These are phyloP conservation scores for Pythium aristosporum DNA, from an alignment of 352 stramenopile genomes.

Conservation along the genomic window DNA sequence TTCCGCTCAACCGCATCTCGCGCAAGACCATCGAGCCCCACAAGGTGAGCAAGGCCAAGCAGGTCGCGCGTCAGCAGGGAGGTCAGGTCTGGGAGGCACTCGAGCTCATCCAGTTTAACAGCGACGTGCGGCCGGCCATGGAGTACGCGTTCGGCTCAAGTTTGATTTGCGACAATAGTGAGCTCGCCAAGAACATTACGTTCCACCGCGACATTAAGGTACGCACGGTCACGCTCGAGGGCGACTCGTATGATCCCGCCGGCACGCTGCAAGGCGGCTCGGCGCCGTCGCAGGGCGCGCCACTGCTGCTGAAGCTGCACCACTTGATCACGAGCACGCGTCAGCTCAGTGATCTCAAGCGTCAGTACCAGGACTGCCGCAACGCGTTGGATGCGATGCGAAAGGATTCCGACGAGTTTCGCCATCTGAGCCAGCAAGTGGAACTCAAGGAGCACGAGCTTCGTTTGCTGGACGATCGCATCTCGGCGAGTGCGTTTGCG, in stretches of 20 bases:
- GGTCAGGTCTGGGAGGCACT: conserved; percentile 92
- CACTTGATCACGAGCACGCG: conserved; percentile 72
- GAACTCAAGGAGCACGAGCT: conserved; percentile 86
- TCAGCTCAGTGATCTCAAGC: conserved; percentile 62
- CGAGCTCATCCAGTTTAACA: conserved; percentile 96
- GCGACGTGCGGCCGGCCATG: conserved; percentile 94
- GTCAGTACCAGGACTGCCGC: conserved; percentile 63
- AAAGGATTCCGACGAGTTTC: conserved; percentile 75
- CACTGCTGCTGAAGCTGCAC: conserved; percentile 82
- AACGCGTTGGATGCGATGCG: conserved; percentile 65
- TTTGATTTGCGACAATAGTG: conserved; percentile 97
- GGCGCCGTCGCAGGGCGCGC: conserved; percentile 66
- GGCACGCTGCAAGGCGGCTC: conserved; percentile 95
- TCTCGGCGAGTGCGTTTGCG: conserved; percentile 73
- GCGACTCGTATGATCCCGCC: conserved; percentile 97
- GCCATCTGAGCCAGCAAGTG: conserved; percentile 70
- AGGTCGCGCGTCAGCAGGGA: conserved; percentile 87
- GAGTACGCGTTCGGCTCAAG: conserved; percentile 98
- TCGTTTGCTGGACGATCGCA: conserved; percentile 73
- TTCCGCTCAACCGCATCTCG: conserved; percentile 98
- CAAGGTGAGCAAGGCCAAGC: conserved; percentile 78
- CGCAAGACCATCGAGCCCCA: conserved; percentile 66
- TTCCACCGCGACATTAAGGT: conserved; percentile 93
- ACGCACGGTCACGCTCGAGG: conserved; percentile 96
- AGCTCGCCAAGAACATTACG: conserved; percentile 86